A percentile compares a stretch with the other conserved stretches of the same genome.
phyloP scores from a whole-genome alignment of 2,329 filamentous ascomycete species.

The Aspergillus hortae region DNA sequence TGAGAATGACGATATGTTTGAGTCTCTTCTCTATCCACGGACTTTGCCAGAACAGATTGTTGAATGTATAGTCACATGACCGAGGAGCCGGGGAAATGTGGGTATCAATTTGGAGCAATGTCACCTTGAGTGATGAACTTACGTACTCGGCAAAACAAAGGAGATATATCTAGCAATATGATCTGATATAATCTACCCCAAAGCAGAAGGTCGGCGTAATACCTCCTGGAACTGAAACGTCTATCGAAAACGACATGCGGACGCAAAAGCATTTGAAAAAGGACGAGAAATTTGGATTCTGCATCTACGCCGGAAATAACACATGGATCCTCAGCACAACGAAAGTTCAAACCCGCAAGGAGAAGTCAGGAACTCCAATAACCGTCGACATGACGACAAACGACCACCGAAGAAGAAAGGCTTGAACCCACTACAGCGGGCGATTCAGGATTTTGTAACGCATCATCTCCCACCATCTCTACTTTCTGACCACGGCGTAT shows the following conservation, averaged over 20 bases:
- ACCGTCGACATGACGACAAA: slow-evolving; percentile 2
- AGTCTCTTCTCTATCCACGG: no score
- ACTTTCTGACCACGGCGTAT: slow-evolving; percentile 14
- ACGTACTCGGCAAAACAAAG: no score
- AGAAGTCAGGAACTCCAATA: neutral
- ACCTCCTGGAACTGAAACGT: no score
- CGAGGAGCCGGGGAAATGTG: no score
- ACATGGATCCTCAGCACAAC: neutral
- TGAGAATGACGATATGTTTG: no score
- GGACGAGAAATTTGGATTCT: neutral
- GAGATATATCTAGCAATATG: no score
- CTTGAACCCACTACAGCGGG: slow-evolving; percentile 29
- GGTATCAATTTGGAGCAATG: no score
- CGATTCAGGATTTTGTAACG: slow-evolving; percentile 29
- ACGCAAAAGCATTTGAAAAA: neutral
- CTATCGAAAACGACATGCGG: neutral
- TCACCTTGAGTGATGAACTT: no score
- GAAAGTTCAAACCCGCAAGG: neutral
- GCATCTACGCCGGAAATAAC: neutral
- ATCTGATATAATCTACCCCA: no score
- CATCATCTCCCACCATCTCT: slow-evolving; percentile 15
- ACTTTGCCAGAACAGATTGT: no score
- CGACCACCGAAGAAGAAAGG: slow-evolving; percentile 5
- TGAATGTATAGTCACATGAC: no score
- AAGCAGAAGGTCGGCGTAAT: no score